These are phyloP conservation scores for Fusarium buharicum DNA, from an alignment of 2,329 filamentous ascomycete species.

Conservation along the genomic window DNA sequence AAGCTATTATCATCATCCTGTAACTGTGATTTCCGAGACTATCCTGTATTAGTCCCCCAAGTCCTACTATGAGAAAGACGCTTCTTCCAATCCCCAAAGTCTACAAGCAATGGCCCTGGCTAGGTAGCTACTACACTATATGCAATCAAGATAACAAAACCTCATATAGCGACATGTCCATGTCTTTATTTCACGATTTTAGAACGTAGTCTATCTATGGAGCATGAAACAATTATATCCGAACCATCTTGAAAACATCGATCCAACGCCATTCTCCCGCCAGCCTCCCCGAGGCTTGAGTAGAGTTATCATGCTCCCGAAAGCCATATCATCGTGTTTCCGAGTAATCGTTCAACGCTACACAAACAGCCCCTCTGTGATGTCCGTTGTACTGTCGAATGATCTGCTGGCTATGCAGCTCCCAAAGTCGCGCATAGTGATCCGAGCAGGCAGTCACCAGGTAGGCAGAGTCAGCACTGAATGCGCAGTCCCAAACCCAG, in stretches of 20 bases:
- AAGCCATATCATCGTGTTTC: conserved; percentile 58
- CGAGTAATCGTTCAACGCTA: conserved; percentile 89
- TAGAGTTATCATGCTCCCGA: conserved; percentile 17
- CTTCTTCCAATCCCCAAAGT: too few species aligned
- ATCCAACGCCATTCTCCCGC: conserved; percentile 41
- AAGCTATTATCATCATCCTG: too few species aligned
- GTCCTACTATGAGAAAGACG: too few species aligned
- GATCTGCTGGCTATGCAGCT: conserved; percentile 84
- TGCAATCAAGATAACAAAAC: background rate
- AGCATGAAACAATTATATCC: conserved; percentile 12
- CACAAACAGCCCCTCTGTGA: conserved; percentile 89
- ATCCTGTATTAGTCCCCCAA: too few species aligned
- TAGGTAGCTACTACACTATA: too few species aligned
- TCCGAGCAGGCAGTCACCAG: conserved; percentile 93
- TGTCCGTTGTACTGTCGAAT: conserved; percentile 97
- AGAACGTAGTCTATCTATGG: conserved; percentile 9
- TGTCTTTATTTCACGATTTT: conserved; percentile 1
- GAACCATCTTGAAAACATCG: conserved; percentile 28
- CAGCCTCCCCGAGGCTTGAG: conserved; percentile 14
- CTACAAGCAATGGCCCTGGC: too few species aligned
- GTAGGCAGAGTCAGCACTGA: conserved; percentile 92
- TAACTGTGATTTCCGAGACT: too few species aligned
- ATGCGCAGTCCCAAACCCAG: conserved; percentile 98
- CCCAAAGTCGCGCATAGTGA: conserved; percentile 93
- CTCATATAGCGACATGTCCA: background rate